Evolutionary conservation across 192 early-diverging fungal genomes (phyloP).

Genomic region (Coemansia sp.): DNA sequence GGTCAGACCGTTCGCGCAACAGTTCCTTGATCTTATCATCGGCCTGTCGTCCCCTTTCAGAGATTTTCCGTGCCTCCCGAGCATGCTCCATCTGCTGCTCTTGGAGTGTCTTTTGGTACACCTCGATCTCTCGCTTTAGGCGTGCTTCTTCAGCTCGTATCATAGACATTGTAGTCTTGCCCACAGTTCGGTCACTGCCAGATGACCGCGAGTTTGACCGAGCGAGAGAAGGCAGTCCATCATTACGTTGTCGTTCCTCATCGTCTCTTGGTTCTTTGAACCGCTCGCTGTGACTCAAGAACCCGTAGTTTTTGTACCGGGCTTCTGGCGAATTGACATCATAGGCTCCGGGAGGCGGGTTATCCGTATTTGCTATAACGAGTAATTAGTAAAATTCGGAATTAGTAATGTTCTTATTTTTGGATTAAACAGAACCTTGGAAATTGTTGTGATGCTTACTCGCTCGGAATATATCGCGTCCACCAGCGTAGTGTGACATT

Average conservation of each 20-base stretch:
- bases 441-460: constrained; percentile 29
- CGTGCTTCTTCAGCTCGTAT: constrained; percentile 39
- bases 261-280: constrained; percentile 21
- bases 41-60: constrained; percentile 25
- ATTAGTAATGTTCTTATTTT: neutral
- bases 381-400: neutral
- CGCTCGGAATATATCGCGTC: constrained; percentile 41
- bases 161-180: constrained; percentile 19
- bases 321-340: constrained; percentile 41
- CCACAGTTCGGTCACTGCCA: constrained; percentile 7
- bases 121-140: constrained; percentile 41
- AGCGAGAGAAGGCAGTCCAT: neutral
- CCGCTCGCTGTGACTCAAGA: constrained; percentile 33
- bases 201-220: constrained; percentile 8
- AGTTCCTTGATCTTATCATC: constrained; percentile 38
- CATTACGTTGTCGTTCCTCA: neutral
- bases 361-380: constrained; percentile 44
- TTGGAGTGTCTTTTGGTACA: constrained; percentile 20
- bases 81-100: constrained; percentile 20
- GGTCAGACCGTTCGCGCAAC: constrained; percentile 37
- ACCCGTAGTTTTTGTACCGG: constrained; percentile 49
- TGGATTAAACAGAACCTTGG: neutral
- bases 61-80: constrained; percentile 25
- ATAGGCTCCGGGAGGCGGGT: constrained; percentile 45
- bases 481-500: constrained; percentile 46